Evolutionary conservation across 2,329 filamentous ascomycete genomes (phyloP).

Genomic region (Dactylellina cionopaga): DNA sequence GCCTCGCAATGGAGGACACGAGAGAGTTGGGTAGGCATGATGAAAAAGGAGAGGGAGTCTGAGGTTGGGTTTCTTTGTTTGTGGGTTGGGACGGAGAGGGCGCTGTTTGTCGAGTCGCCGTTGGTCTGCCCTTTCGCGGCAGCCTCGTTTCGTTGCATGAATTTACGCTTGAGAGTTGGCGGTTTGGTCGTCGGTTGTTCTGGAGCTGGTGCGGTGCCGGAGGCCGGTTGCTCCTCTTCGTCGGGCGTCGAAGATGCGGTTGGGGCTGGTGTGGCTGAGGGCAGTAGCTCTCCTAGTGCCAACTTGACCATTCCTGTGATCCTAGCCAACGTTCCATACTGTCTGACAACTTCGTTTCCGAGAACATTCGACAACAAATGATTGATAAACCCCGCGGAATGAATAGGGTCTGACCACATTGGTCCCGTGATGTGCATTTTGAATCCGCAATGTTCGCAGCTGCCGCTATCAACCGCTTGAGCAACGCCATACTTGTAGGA

Average conservation of each 20-base stretch:
- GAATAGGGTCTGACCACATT: constrained; percentile 92
- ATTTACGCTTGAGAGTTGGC: constrained; percentile 34
- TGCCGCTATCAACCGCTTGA: constrained; percentile 71
- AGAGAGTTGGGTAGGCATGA: constrained; percentile 78
- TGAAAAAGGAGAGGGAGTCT: constrained; percentile 79
- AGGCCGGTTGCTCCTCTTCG: not conserved
- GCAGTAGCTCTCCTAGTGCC: constrained; percentile 76
- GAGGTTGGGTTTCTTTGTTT: constrained; percentile 35
- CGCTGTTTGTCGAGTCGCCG: not conserved
- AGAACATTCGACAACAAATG: constrained; percentile 79
- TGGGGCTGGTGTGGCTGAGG: not conserved
- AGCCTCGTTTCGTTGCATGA: constrained; percentile 11
- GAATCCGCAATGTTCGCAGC: constrained; percentile 83
- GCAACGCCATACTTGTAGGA: constrained; percentile 79
- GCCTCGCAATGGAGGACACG: constrained; percentile 81
- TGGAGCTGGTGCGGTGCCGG: constrained; percentile 48
- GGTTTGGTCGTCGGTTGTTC: constrained; percentile 26
- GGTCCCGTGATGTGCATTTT: constrained; percentile 85
- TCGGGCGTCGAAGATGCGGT: constrained; percentile 22
- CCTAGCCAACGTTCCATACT: constrained; percentile 81
- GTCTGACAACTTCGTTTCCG: constrained; percentile 68
- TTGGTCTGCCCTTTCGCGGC: not conserved
- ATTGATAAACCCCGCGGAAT: constrained; percentile 83
- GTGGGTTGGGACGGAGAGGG: not conserved
- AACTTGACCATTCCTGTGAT: constrained; percentile 92